Percentiles rank a stretch among this genome's conserved stretches.
Conservation (phyloP, 306 rosid species). For the Canavalia gladiata region DNA sequence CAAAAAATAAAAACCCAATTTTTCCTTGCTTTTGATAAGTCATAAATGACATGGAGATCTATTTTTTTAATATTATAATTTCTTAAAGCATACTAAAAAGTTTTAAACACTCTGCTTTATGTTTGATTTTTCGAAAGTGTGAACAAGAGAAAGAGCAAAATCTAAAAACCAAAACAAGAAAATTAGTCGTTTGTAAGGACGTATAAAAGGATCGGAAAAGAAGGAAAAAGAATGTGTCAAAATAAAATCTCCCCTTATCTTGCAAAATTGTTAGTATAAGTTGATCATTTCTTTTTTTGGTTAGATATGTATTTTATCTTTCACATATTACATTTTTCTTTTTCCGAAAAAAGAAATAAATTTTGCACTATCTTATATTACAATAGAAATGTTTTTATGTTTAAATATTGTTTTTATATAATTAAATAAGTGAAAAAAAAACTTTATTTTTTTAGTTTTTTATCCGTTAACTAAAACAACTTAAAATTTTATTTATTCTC, state of each 20-base stretch:
- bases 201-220: too few species aligned
- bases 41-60: background rate
- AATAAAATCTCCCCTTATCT: too few species aligned
- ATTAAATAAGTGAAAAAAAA: too few species aligned
- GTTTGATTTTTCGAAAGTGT: background rate
- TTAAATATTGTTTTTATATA: too few species aligned
- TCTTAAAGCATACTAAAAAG: background rate
- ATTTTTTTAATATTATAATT: background rate
- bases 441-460: background rate
- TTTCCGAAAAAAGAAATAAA: too few species aligned
- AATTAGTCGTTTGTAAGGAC: background rate
- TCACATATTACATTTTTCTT: background rate
- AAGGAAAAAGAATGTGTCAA: too few species aligned
- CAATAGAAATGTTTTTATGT: background rate
- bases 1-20: background rate
- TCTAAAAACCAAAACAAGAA: too few species aligned
- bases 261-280: background rate
- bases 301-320: background rate
- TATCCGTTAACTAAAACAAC: background rate
- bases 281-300: background rate
- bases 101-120: background rate
- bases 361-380: background rate
- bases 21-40: background rate
- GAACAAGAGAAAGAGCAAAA: background rate
- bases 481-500: background rate